Evolutionary conservation across 1,284 basidiomycete genomes (phyloP).

Genomic region (Ganoderma multipileum): DNA sequence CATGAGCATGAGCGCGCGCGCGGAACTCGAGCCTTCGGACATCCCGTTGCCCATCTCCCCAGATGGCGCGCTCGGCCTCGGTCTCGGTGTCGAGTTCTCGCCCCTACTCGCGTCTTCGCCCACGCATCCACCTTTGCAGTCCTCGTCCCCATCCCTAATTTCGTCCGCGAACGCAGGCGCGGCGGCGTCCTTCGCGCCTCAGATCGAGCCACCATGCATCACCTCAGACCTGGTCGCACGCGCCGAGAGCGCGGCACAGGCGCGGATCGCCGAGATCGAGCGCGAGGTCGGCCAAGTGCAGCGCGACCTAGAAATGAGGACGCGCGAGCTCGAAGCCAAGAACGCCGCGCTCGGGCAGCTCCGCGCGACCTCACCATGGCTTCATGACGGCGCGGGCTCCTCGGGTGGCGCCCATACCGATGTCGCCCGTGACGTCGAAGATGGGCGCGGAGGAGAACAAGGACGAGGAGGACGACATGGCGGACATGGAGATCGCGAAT

Average conservation of each 20-base stretch:
- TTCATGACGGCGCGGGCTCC: not conserved
- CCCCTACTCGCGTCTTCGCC: conserved; percentile 8
- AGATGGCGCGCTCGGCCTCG: not conserved
- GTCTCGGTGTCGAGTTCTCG: conserved; percentile 8
- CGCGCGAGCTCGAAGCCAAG: conserved; percentile 33
- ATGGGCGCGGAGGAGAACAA: not conserved
- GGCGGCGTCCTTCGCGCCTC: conserved; percentile 2
- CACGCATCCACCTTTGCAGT: not conserved
- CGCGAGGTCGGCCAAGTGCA: conserved; percentile 33
- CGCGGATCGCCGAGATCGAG: conserved; percentile 23
- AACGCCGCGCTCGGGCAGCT: conserved; percentile 35
- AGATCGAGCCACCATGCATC: not conserved
- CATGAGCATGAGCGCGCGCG: not conserved
- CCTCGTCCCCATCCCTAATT: not conserved
- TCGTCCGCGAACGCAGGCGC: not conserved
- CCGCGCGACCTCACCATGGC: conserved; percentile 21
- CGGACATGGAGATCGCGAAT: not conserved
- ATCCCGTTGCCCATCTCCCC: conserved; percentile 31
- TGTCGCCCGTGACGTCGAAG: not conserved
- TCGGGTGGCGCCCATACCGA: not conserved
- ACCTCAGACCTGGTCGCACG: conserved; percentile 17
- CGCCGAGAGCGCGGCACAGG: conserved; percentile 19
- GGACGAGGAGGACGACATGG: not conserved
- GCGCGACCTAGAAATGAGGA: conserved; percentile 33
- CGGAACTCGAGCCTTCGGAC: conserved; percentile 17